Evolutionary conservation across 345 rosid species (phyloP).

Genomic region (Bruguiera sexangula): DNA sequence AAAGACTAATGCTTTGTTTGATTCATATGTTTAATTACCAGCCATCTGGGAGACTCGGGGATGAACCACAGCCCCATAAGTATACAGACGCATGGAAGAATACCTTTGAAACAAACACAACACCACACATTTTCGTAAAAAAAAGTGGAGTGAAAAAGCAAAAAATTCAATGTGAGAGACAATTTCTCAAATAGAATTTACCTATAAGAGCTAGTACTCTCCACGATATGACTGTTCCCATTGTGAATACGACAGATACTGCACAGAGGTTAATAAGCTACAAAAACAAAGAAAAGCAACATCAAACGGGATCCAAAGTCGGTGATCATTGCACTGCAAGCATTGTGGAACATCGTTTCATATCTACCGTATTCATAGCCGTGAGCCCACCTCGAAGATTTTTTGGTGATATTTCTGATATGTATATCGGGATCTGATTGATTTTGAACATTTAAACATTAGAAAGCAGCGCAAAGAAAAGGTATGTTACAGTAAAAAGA

Average conservation of each 20-base stretch:
- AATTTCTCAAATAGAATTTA: slow-evolving; percentile 10
- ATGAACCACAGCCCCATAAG: slow-evolving; percentile 57
- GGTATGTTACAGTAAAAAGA: background rate
- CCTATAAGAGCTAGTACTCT: slow-evolving; percentile 72
- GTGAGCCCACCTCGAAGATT: slow-evolving; percentile 78
- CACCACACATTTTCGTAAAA: background rate
- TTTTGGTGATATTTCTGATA: slow-evolving; percentile 84
- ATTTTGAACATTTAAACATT: background rate
- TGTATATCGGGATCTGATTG: slow-evolving; percentile 65
- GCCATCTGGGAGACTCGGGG: slow-evolving; percentile 92
- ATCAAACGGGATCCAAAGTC: background rate
- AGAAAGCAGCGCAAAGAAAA: background rate
- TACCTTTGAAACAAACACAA: slow-evolving; percentile 40
- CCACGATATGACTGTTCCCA: slow-evolving; percentile 70
- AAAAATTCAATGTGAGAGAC: background rate
- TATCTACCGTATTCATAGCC: slow-evolving; percentile 51
- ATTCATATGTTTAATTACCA: slow-evolving; percentile 39
- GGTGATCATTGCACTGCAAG: background rate
- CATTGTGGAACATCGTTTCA: background rate
- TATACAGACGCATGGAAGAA: slow-evolving; percentile 58
- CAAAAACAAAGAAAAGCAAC: background rate
- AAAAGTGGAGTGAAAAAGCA: background rate
- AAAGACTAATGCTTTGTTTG: background rate
- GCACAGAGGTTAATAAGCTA: slow-evolving; percentile 73
- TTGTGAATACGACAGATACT: slow-evolving; percentile 51